phyloP scores from a whole-genome alignment of 2,329 filamentous ascomycete species.

The Dothideomycetes sp. region DNA sequence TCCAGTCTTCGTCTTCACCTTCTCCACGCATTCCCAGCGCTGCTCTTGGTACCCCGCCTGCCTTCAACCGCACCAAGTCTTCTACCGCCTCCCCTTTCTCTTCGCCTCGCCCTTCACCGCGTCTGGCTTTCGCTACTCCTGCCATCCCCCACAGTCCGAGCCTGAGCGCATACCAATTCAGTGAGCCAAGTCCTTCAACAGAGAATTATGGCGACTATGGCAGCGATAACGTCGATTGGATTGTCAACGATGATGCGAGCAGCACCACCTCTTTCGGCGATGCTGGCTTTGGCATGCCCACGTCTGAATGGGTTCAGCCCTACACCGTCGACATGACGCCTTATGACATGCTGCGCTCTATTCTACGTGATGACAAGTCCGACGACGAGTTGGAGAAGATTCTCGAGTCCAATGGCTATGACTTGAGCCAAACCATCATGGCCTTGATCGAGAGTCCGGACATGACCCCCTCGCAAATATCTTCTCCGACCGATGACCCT shows the following conservation, averaged over 20 bases:
- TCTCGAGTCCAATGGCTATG: slow-evolving; percentile 79
- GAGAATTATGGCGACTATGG: slow-evolving; percentile 88
- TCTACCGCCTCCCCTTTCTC: slow-evolving; percentile 79
- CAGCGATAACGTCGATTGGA: slow-evolving; percentile 92
- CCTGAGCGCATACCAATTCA: slow-evolving; percentile 92
- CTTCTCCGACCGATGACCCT: slow-evolving; percentile 40
- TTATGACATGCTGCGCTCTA: slow-evolving; percentile 93
- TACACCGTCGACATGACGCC: slow-evolving; percentile 86
- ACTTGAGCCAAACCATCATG: slow-evolving; percentile 82
- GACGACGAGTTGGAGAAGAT: slow-evolving; percentile 94
- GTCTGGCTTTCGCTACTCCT: slow-evolving; percentile 80
- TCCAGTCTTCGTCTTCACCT: slow-evolving; percentile 63
- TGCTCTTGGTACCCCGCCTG: slow-evolving; percentile 63
- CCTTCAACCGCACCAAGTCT: slow-evolving; percentile 66
- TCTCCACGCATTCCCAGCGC: slow-evolving; percentile 68
- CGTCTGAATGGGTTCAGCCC: slow-evolving; percentile 63
- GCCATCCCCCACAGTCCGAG: slow-evolving; percentile 88
- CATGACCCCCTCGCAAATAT: slow-evolving; percentile 18
- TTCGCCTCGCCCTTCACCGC: slow-evolving; percentile 84
- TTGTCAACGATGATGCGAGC: slow-evolving; percentile 72
- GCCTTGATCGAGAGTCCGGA: slow-evolving; percentile 70
- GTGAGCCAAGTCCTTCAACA: slow-evolving; percentile 65
- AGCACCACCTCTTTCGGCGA: slow-evolving; percentile 68
- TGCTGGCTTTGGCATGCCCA: slow-evolving; percentile 47
- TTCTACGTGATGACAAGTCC: slow-evolving; percentile 75